Evolutionary conservation across 768 basidiomycete species (phyloP), one percentile per base, ranked within the genome.

Genomic region (Amanita fuliginea): DNA sequence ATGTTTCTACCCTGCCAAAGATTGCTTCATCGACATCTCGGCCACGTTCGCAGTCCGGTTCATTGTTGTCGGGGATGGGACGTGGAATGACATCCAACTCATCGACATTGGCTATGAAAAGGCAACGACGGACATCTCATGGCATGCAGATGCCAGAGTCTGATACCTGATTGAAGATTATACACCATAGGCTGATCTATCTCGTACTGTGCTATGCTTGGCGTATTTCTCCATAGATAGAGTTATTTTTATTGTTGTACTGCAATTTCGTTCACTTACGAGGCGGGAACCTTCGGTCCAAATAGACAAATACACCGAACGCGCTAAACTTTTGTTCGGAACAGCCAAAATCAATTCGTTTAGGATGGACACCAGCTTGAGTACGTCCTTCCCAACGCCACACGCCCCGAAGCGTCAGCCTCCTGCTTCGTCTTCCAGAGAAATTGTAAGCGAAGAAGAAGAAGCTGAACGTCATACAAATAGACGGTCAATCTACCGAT

Each of bases 401-500:
- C 67, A 67, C 51, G 59, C 73, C 30, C 59, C 16, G 61, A 59
- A 34, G 55, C 59, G 53, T 52, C 59, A 35, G 55, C 67, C 76
- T 22, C 70, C 77, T 2, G 70, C 80, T 6, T 74, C 76, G 16
- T 75, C 79, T 35, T 75, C 75, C 22, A 69, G 74, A 57, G 81
- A 83, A 52, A 59, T 82, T 40, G 76, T 76, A 59, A 74, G 73
- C 64, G 83, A 86, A 64, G 71, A 75, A 32, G 80, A 83, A 53
- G 81, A 85, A 8, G 62, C 65, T n/a, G 83, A 84, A 57, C 74
- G 78, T 58, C 80, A 83, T 58, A 78, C 77, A 6, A 86, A 86
- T 62, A 77, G 89, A 40, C 77, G 89, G 44, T 88, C 86, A 54
- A 78, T 96, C 69, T 93, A 92, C 62, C 75, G 93, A 51, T 84